Base-by-base conservation (phyloP, 768 basidiomycete genomes). In the Amyloporia xantha region DNA sequence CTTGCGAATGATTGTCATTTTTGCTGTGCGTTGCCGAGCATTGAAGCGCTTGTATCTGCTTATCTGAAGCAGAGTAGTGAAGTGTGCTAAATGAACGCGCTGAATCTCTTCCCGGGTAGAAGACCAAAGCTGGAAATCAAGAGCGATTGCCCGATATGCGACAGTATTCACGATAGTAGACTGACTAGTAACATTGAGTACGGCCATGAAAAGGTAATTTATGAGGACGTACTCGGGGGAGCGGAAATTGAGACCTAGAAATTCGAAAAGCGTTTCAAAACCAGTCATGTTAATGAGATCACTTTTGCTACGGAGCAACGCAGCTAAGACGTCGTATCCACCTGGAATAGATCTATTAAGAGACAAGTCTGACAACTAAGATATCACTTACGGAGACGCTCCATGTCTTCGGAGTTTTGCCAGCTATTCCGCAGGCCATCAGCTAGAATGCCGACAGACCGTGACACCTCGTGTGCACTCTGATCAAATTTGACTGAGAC, bases 401-500 rank as follows among this genome's bases (percentile, higher is more conserved):
- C 93, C 84, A 94, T 91, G 56, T 96, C 94, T 61, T 94, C 93
- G 28, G 89, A 93, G 59, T 91, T 91, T 58, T 89, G 80, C 94
- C 94, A 97, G 57, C 81, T 88, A 55, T 86, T 84, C 54, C 79
- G 79, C 39, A 96, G 63, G 2, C 86, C 79, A 56, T 94, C 91
- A 7, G 79, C 76, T 19, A 95, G 65, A 23, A 93, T 78, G 3
- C 81, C 70, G 5, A 93, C 64, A 0, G 89, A 76, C 13, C 83
- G 71, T 0, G 86, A 86, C 2, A 95, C 57, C 55, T 93, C 90
- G 52, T 88, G 86, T 0, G 82, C 67, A 0, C 81, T 89, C 84
- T 91, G 55, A 26, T 39, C 19, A 19, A 56, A 23, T 39, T 33
- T 44, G n/a, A 21, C 19, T 37, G 3, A 33, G 15, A 10, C 19